Percentiles rank a stretch among this genome's conserved stretches.
These are phyloP conservation scores for Croton setiger DNA, from an alignment of 441 rosid genomes.

Conservation along the genomic window DNA sequence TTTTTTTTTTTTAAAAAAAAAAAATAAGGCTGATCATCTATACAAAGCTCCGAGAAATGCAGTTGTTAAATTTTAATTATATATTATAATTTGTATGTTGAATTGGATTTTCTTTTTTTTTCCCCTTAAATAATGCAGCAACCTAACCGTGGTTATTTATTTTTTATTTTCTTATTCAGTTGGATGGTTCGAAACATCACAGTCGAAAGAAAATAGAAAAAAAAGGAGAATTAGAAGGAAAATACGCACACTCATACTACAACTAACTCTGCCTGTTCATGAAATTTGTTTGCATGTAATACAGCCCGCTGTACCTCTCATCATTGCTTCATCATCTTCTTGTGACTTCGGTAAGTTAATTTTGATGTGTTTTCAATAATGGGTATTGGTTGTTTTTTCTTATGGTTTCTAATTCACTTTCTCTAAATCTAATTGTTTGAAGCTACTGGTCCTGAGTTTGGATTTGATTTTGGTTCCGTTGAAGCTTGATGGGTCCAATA, in stretches of 20 bases:
- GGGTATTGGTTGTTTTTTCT: conserved; percentile 28
- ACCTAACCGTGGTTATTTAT: background rate
- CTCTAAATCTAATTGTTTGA: conserved; percentile 18
- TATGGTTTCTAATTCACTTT: conserved; percentile 25
- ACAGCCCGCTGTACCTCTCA: conserved; percentile 22
- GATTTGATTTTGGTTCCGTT: conserved; percentile 28
- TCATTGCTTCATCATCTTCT: conserved; percentile 26
- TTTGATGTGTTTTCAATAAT: conserved; percentile 21
- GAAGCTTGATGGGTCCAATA: conserved; percentile 46
- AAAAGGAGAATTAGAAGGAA: no score
- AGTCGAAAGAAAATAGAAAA: conserved; percentile 5
- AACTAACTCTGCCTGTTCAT: conserved; percentile 5
- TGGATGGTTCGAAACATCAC: conserved; percentile 26
- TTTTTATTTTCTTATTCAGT: background rate
- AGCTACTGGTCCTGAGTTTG: conserved; percentile 26
- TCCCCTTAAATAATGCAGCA: no score
- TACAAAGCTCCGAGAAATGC: no score
- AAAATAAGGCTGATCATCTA: no score
- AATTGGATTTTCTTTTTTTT: no score
- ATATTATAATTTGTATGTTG: no score
- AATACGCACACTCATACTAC: conserved; percentile 13
- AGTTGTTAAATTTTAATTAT: no score
- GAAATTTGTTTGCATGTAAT: conserved; percentile 31
- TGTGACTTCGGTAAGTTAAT: conserved; percentile 14
- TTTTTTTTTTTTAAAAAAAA: no score